A percentile compares a stretch with the other conserved stretches of the same genome.
phyloP scores from a whole-genome alignment of 371 early-diverging fungal genomes.

The Mucor plumbeus region DNA sequence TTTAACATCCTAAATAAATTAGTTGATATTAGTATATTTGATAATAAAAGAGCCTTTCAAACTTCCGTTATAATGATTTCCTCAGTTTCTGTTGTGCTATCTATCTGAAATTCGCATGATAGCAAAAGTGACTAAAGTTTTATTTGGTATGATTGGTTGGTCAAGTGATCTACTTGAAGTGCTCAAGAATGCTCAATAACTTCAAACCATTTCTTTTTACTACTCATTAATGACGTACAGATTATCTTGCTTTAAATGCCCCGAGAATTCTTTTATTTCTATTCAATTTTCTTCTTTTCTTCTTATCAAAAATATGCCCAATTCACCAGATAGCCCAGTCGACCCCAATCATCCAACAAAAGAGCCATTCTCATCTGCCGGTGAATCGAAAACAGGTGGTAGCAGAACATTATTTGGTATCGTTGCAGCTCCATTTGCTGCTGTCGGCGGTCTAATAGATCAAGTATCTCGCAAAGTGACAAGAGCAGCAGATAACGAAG shows the following conservation, averaged over 20 bases:
- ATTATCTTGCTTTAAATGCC: not conserved
- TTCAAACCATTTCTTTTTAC: not conserved
- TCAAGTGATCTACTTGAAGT: not conserved
- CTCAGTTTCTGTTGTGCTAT: not conserved
- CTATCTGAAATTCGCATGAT: not conserved
- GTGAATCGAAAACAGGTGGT: slow-evolving; percentile 15
- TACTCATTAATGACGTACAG: not conserved
- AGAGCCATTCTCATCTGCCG: slow-evolving; percentile 27
- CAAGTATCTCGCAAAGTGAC: slow-evolving; percentile 29
- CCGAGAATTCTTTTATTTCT: not conserved
- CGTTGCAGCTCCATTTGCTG: slow-evolving; percentile 26
- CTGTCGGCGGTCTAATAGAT: slow-evolving; percentile 30
- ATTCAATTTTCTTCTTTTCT: not conserved
- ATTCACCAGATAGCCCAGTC: not conserved
- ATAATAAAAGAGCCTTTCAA: not conserved
- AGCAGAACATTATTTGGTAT: slow-evolving; percentile 15
- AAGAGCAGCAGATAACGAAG: slow-evolving; percentile 1
- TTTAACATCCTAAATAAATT: not conserved
- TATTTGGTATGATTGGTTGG: not conserved
- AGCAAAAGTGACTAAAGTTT: not conserved
- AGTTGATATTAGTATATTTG: not conserved
- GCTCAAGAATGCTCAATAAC: not conserved
- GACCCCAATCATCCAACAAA: slow-evolving; percentile 25
- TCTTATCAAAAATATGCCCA: not conserved
- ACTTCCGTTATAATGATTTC: not conserved